Evolutionary conservation across 352 stramenopile species (phyloP).

Genomic region (Pythium phragmitis): DNA sequence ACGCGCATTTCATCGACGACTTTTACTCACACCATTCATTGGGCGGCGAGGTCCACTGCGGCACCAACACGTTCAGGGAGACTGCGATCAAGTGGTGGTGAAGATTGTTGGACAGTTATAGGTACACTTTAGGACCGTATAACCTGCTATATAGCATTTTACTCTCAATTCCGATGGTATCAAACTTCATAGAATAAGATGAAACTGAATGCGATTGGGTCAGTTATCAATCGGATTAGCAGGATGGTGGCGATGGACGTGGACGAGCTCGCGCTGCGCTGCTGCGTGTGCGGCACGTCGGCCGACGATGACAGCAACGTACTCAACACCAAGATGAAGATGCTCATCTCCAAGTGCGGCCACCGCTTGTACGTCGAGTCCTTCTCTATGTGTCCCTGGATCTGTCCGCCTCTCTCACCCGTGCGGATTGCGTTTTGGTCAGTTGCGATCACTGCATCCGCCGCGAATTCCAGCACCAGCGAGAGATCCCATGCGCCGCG

Average conservation of each 20-base stretch:
- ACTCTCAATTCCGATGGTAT: background rate
- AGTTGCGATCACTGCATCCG: slow-evolving; percentile 88
- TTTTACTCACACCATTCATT: slow-evolving; percentile 17
- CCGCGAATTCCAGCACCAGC: slow-evolving; percentile 86
- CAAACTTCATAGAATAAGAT: background rate
- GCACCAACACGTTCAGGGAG: slow-evolving; percentile 14
- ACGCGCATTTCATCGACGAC: slow-evolving; percentile 20
- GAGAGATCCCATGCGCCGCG: slow-evolving; percentile 78
- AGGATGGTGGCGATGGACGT: slow-evolving; percentile 36
- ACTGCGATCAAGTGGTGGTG: slow-evolving; percentile 14
- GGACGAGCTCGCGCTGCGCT: slow-evolving; percentile 79
- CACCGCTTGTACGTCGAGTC: slow-evolving; percentile 75
- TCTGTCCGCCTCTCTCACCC: background rate
- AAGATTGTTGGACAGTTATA: background rate
- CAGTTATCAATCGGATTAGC: background rate
- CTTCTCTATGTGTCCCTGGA: background rate
- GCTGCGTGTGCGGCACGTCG: slow-evolving; percentile 87
- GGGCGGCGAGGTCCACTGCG: slow-evolving; percentile 15
- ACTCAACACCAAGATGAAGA: slow-evolving; percentile 92
- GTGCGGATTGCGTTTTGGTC: background rate
- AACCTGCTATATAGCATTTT: background rate
- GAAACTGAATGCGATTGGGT: slow-evolving; percentile 2
- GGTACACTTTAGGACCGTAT: background rate
- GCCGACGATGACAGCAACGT: slow-evolving; percentile 86
- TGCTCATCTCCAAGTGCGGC: slow-evolving; percentile 90